Percentiles rank a stretch among this genome's conserved stretches.
phyloP scores from a whole-genome alignment of 2,329 filamentous ascomycete species.

The Nannizziopsis arthrosporioides region DNA sequence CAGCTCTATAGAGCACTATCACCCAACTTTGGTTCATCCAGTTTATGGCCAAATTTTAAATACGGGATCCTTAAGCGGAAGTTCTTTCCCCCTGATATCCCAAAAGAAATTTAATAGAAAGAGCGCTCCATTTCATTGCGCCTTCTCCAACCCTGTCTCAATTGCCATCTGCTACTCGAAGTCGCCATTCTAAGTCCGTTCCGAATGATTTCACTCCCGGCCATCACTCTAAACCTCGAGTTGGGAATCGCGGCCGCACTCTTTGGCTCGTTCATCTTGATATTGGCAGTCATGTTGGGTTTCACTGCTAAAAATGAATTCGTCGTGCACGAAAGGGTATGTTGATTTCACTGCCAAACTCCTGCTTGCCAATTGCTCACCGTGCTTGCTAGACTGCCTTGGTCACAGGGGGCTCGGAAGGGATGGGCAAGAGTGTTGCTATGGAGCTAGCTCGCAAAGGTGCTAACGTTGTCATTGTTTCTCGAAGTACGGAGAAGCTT shows the following conservation, averaged over 20 bases:
- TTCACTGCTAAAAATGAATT: slow-evolving; percentile 56
- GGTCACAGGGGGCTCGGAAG: slow-evolving; percentile 83
- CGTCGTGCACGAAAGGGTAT: slow-evolving; percentile 70
- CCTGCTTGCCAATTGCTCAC: slow-evolving; percentile 11
- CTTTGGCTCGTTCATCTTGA: slow-evolving; percentile 24
- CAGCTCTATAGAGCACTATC: too few species aligned
- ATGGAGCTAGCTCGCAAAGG: slow-evolving; percentile 67
- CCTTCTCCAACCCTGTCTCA: background rate
- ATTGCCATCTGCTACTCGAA: background rate
- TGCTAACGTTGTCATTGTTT: slow-evolving; percentile 74
- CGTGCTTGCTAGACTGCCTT: slow-evolving; percentile 57
- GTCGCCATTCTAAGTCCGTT: background rate
- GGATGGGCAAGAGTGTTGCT: slow-evolving; percentile 71
- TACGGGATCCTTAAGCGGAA: too few species aligned
- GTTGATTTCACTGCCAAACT: slow-evolving; percentile 15
- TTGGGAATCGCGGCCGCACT: slow-evolving; percentile 10
- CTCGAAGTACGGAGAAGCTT: slow-evolving; percentile 65
- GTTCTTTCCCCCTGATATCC: too few species aligned
- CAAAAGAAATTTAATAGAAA: too few species aligned
- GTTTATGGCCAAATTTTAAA: too few species aligned
- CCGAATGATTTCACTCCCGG: background rate
- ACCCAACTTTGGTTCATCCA: too few species aligned
- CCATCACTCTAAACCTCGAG: slow-evolving; percentile 14
- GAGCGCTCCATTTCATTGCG: background rate
- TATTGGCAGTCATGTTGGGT: slow-evolving; percentile 30